phyloP scores from a whole-genome alignment of 2,329 filamentous ascomycete species.

The Penicillium sp. region DNA sequence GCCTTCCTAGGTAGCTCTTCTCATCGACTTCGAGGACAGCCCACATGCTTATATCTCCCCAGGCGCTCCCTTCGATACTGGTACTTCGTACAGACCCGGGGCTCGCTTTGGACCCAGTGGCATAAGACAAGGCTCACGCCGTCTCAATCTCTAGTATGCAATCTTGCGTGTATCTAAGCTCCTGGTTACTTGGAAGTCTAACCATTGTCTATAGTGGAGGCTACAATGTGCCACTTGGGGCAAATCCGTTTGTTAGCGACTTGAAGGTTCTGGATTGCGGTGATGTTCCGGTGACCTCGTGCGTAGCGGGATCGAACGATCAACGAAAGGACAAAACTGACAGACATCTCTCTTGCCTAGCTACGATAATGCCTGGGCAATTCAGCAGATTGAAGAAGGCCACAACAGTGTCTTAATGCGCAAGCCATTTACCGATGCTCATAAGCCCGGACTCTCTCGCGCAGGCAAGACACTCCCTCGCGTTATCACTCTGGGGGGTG shows the following conservation, averaged over 20 bases:
- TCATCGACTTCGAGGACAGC: background rate
- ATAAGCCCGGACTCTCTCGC: conserved; percentile 67
- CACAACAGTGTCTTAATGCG: conserved; percentile 75
- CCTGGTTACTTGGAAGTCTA: conserved; percentile 16
- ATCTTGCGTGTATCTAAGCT: background rate
- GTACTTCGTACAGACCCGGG: conserved; percentile 80
- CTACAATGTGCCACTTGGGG: conserved; percentile 78
- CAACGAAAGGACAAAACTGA: background rate
- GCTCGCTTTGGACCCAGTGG: conserved; percentile 82
- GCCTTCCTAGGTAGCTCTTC: conserved; percentile 70
- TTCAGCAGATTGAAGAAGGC: conserved; percentile 83
- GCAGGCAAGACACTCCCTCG: conserved; percentile 75
- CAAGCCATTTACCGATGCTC: conserved; percentile 67
- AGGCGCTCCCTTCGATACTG: conserved; percentile 84
- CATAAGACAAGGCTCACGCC: conserved; percentile 81
- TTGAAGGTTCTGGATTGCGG: conserved; percentile 80
- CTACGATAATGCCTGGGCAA: conserved; percentile 80
- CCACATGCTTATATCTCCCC: background rate
- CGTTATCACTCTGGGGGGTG: conserved; percentile 69
- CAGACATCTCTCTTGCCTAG: background rate
- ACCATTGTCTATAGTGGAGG: conserved; percentile 62
- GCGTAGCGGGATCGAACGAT: background rate
- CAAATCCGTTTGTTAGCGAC: conserved; percentile 81
- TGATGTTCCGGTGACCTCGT: conserved; percentile 78
- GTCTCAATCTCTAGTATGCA: conserved; percentile 81